Conservation (phyloP, 345 rosid species). For the Bruguiera sexangula region DNA sequence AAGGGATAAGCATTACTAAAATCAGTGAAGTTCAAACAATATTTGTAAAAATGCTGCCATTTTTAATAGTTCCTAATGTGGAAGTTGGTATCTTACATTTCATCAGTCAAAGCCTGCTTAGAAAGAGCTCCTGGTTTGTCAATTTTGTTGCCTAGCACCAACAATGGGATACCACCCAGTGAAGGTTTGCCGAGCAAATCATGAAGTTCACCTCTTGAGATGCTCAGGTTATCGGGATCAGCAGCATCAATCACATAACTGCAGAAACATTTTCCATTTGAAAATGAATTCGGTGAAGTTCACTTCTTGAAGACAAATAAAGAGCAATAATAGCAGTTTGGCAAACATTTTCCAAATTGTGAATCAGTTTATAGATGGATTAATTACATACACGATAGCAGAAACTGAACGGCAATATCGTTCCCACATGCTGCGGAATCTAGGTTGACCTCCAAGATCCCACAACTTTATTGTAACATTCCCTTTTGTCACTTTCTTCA, state of each 20-base stretch:
- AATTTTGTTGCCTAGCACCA: conserved; percentile 73
- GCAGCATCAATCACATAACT: conserved; percentile 76
- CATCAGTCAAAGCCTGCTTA: conserved; percentile 47
- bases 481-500: conserved; percentile 86
- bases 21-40: not conserved
- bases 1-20: too few species aligned
- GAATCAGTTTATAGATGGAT: not conserved
- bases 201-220: conserved; percentile 66
- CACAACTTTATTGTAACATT: conserved; percentile 79
- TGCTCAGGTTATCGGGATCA: conserved; percentile 52
- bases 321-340: too few species aligned
- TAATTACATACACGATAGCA: conserved; percentile 66
- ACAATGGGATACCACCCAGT: conserved; percentile 55
- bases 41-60: not conserved
- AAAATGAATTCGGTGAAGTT: not conserved
- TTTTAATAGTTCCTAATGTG: not conserved
- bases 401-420: conserved; percentile 88
- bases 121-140: conserved; percentile 66
- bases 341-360: too few species aligned
- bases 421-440: conserved; percentile 98
- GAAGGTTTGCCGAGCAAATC: conserved; percentile 67
- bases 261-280: not conserved
- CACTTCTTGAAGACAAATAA: too few species aligned
- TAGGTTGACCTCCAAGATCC: conserved; percentile 90
- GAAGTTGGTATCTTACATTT: conserved; percentile 43